Evolutionary conservation across 2,329 filamentous ascomycete species (phyloP), one percentile per base, ranked within the genome.

Genomic region (Colletotrichum theobromicola): DNA sequence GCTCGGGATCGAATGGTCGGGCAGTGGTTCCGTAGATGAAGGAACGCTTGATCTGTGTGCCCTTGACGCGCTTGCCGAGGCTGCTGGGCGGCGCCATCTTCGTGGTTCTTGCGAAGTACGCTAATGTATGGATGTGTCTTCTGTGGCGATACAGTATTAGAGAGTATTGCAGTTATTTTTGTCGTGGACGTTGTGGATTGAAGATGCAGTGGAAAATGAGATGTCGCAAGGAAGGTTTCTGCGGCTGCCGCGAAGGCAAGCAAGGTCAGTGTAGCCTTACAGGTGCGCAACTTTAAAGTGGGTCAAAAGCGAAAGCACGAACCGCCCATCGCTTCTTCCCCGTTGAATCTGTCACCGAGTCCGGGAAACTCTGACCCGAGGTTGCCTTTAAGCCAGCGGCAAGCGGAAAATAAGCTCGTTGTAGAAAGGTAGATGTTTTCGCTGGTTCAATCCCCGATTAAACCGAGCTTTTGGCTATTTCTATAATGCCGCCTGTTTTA

Each of bases 21-120:
- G 96, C 95, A 76, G 97, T 94, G 76, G 92, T 95, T 82, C 94
- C 94, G 83, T 94, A 94, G 77, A 96, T 86, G 81, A 93, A 93
- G 34, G 91, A 91, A 15, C 91, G 89, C 78, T 86, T 89, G 75
- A 93, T 86, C 85, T 95, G 89, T 65, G 89, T 88, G 80, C 91
- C 89, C 81, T 93, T 93, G 78, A 92, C 89, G 81, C 91, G 91
- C 83, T 93, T 93, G 72, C 90, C 89, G 26, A 88, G 84, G 76
- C 86, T 87, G 77, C 88, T 89, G 15, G 90, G 88, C 18, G 90
- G 91, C 69, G 91, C 90, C 91, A 93, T 93, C 69, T 70, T 75
- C 71, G 37, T 18, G 15, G 12, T 16, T 34, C 15, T 30, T 2
- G 42, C 16, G 26, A 37, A n/a, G 24, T 13, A 37, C 21, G 21